These are phyloP conservation scores for Diplodia intermedia DNA, from an alignment of 2,329 filamentous ascomycete species.

Conservation along the genomic window DNA sequence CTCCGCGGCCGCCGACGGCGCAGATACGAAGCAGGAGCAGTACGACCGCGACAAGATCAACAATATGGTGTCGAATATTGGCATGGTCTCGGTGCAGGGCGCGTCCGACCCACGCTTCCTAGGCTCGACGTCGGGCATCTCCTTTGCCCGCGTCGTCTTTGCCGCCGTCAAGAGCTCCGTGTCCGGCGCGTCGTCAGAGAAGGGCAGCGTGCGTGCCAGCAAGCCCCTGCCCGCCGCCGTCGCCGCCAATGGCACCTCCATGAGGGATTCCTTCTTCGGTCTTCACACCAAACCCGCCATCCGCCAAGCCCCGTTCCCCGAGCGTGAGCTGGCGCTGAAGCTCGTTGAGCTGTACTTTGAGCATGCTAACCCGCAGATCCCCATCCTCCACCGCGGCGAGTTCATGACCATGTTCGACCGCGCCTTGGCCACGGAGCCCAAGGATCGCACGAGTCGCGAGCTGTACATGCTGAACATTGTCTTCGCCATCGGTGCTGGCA, in stretches of 20 bases:
- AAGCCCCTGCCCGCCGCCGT: slow-evolving; percentile 60
- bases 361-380: slow-evolving; percentile 94
- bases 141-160: slow-evolving; percentile 92
- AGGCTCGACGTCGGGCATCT: slow-evolving; percentile 87
- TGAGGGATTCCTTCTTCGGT: slow-evolving; percentile 97
- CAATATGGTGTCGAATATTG: slow-evolving; percentile 71
- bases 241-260: slow-evolving; percentile 71
- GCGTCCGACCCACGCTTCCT: slow-evolving; percentile 80
- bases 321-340: slow-evolving; percentile 72
- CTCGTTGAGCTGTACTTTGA: slow-evolving; percentile 90
- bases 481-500: slow-evolving; percentile 92
- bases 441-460: slow-evolving; percentile 75
- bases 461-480: slow-evolving; percentile 97
- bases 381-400: slow-evolving; percentile 85
- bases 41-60: slow-evolving; percentile 68
- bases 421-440: slow-evolving; percentile 74
- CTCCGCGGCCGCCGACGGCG: slow-evolving; percentile 35
- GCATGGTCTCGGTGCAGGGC: slow-evolving; percentile 79
- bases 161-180: slow-evolving; percentile 85
- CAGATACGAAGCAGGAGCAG: slow-evolving; percentile 52
- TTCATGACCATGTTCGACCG: slow-evolving; percentile 88
- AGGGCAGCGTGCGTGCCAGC: slow-evolving; percentile 65
- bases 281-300: slow-evolving; percentile 89
- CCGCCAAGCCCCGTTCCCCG: slow-evolving; percentile 82
- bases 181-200: slow-evolving; percentile 64